A percentile compares a stretch with the other conserved stretches of the same genome.
Evolutionary conservation across 306 rosid genomes (phyloP).

Genomic region (Castanopsis chinensis): DNA sequence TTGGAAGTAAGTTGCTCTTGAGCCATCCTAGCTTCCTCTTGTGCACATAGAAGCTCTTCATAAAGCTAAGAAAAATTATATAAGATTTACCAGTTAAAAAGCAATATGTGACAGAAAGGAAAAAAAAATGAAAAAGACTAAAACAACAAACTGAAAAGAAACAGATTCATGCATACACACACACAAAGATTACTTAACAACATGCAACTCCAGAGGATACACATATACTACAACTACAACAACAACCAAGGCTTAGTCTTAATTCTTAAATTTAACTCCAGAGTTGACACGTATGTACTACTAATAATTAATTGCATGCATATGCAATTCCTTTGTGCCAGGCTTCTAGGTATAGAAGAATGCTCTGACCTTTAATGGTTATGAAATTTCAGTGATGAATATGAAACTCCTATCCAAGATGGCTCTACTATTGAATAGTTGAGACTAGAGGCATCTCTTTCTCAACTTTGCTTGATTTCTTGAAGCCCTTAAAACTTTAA

Average conservation of each 20-base stretch:
- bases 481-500: background rate
- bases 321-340: background rate
- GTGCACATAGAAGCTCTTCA: conserved; percentile 61
- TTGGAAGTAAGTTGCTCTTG: conserved; percentile 46
- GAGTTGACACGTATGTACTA: too few species aligned
- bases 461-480: background rate
- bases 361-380: background rate
- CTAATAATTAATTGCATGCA: background rate
- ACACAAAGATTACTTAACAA: background rate
- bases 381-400: background rate
- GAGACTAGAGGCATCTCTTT: background rate
- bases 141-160: background rate
- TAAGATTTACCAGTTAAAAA: conserved; percentile 21
- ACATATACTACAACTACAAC: background rate
- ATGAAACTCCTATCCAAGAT: background rate
- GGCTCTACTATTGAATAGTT: background rate
- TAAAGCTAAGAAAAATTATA: conserved; percentile 47
- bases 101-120: conserved; percentile 11
- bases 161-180: background rate
- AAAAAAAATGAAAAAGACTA: conserved; percentile 2
- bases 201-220: background rate
- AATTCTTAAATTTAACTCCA: too few species aligned
- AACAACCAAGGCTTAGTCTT: background rate
- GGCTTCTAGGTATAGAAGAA: background rate
- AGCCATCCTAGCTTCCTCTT: conserved; percentile 64